Percentiles rank a stretch among this genome's conserved stretches.
phyloP scores from a whole-genome alignment of 2,329 filamentous ascomycete genomes.

The Ceratocystis ficicola region DNA sequence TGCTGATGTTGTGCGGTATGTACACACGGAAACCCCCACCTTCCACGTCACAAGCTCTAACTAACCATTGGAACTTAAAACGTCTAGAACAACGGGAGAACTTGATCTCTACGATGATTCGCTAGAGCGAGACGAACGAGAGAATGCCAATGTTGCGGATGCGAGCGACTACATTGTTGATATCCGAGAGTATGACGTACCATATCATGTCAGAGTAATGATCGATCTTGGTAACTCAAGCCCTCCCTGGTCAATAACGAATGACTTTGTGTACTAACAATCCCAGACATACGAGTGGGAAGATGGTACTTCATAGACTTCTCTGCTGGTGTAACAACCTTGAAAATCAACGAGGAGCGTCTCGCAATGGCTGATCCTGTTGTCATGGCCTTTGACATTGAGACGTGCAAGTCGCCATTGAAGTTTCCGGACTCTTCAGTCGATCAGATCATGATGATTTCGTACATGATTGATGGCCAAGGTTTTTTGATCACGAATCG shows the following conservation, averaged over 20 bases:
- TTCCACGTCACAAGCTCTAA: neutral
- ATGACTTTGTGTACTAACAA: slow-evolving; percentile 24
- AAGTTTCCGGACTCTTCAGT: slow-evolving; percentile 93
- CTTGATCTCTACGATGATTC: slow-evolving; percentile 92
- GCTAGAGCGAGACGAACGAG: slow-evolving; percentile 68
- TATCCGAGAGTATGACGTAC: slow-evolving; percentile 97
- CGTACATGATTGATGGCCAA: slow-evolving; percentile 99
- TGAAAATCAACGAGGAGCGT: slow-evolving; percentile 75
- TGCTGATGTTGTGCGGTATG: slow-evolving; percentile 81
- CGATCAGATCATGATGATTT: slow-evolving; percentile 99
- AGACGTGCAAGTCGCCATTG: slow-evolving; percentile 86
- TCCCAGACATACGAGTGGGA: slow-evolving; percentile 76
- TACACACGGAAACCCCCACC: slow-evolving; percentile 23
- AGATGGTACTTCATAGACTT: slow-evolving; percentile 96
- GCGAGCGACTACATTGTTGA: slow-evolving; percentile 96
- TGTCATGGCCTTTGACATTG: slow-evolving; percentile 99
- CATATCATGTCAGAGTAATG: slow-evolving; percentile 96
- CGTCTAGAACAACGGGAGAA: slow-evolving; percentile 54
- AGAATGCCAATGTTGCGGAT: slow-evolving; percentile 63
- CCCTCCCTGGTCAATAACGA: neutral
- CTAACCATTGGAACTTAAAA: slow-evolving; percentile 23
- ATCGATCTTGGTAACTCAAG: slow-evolving; percentile 64
- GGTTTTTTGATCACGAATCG: slow-evolving; percentile 96
- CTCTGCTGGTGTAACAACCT: slow-evolving; percentile 76
- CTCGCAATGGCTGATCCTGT: slow-evolving; percentile 86